phyloP scores from a whole-genome alignment of 163 green algal species.

The Volvox carteri region DNA sequence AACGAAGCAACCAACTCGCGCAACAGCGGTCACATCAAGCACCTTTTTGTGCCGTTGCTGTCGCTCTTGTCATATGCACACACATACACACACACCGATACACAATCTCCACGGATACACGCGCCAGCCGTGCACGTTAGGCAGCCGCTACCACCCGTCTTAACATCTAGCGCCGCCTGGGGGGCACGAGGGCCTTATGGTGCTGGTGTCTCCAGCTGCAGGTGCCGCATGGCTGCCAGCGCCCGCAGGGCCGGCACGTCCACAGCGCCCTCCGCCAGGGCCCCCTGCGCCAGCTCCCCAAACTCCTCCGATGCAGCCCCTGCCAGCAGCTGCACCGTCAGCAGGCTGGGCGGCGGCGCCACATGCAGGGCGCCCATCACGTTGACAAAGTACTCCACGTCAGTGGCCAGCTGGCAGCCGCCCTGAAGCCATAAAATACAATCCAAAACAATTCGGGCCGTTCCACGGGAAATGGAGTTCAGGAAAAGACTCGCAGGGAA shows the following conservation, averaged over 20 bases:
- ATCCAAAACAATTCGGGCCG: no score
- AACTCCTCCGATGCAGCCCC: constrained; percentile 63
- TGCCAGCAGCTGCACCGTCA: constrained; percentile 79
- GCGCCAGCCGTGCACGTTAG: no score
- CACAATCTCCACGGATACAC: no score
- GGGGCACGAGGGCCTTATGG: background rate
- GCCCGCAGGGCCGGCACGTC: constrained; percentile 57
- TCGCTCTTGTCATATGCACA: no score
- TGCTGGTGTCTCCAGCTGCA: background rate
- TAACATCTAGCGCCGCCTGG: no score
- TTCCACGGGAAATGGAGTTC: no score
- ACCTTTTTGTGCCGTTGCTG: no score
- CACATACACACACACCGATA: no score
- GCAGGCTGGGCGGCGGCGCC: constrained; percentile 73
- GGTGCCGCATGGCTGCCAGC: constrained; percentile 52
- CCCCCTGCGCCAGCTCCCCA: constrained; percentile 54
- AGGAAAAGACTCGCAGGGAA: no score
- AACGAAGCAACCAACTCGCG: no score
- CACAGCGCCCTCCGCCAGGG: constrained; percentile 57
- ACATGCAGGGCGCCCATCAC: constrained; percentile 91
- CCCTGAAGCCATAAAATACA: constrained; percentile 70
- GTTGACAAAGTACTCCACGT: constrained; percentile 97
- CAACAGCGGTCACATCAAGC: no score
- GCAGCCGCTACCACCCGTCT: no score
- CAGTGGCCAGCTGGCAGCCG: constrained; percentile 87